phyloP scores from a whole-genome alignment of 2,329 filamentous ascomycete species.

The Metarhizium anisopliae region DNA sequence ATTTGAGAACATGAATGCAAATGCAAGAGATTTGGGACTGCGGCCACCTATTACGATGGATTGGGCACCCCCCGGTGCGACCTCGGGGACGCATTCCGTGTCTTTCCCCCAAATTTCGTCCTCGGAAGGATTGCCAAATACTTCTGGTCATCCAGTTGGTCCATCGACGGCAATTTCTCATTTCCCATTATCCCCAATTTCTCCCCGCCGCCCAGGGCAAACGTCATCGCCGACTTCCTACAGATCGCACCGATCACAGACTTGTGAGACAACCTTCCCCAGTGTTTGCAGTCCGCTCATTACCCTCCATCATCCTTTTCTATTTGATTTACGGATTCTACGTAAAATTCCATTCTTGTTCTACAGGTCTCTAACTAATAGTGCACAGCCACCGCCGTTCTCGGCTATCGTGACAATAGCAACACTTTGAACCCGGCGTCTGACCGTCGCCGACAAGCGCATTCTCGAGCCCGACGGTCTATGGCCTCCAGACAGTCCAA shows the following conservation, averaged over 20 bases:
- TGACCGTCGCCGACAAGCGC: constrained; percentile 16
- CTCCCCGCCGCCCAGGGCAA: constrained; percentile 5
- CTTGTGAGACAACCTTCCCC: constrained; percentile 2
- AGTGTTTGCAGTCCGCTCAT: not conserved
- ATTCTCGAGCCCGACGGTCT: constrained; percentile 18
- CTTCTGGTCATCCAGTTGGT: constrained; percentile 10
- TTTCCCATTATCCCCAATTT: constrained; percentile 7
- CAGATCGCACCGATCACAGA: constrained; percentile 1
- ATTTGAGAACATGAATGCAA: not conserved
- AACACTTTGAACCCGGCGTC: constrained; percentile 12
- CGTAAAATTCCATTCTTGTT: too few species aligned
- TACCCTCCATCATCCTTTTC: not conserved
- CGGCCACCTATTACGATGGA: constrained; percentile 1
- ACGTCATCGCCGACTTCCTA: not conserved
- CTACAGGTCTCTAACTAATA: not conserved
- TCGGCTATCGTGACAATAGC: not conserved
- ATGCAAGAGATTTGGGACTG: not conserved
- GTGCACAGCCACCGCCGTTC: not conserved
- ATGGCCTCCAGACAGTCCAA: constrained; percentile 12
- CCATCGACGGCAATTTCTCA: constrained; percentile 9
- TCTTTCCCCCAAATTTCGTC: constrained; percentile 7
- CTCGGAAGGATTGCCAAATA: constrained; percentile 12
- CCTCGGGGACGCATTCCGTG: constrained; percentile 14
- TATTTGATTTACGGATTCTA: not conserved
- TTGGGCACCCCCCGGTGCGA: constrained; percentile 10